Percentiles rank a stretch among this genome's conserved stretches.
phyloP scores from a whole-genome alignment of 2,329 filamentous ascomycete species.

The Fusarium succisae region DNA sequence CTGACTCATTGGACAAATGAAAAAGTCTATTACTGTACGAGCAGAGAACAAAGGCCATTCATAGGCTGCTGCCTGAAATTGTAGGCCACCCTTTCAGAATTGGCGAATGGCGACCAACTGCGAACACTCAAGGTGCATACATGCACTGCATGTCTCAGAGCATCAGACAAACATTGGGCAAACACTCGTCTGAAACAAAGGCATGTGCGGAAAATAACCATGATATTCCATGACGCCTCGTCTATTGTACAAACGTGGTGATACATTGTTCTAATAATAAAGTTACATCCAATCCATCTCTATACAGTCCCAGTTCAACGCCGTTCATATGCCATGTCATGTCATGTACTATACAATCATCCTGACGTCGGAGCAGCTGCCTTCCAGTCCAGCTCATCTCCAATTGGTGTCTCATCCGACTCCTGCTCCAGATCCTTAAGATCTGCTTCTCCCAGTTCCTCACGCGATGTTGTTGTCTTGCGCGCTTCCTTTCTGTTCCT shows the following conservation, averaged over 20 bases:
- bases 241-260: slow-evolving; percentile 26
- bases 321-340: not conserved
- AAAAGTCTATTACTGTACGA: not conserved
- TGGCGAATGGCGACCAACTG: not conserved
- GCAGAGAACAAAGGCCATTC: not conserved
- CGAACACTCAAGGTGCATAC: not conserved
- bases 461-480: slow-evolving; percentile 16
- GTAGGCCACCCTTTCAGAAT: not conserved
- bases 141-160: not conserved
- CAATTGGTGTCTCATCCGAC: slow-evolving; percentile 24
- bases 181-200: not conserved
- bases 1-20: not conserved
- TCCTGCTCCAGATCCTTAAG: slow-evolving; percentile 28
- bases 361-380: not conserved
- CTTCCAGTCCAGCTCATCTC: slow-evolving; percentile 20
- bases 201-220: not conserved
- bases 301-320: not conserved
- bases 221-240: not conserved
- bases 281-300: slow-evolving; percentile 18
- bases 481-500: slow-evolving; percentile 35
- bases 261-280: slow-evolving; percentile 26
- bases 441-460: slow-evolving; percentile 23
- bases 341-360: slow-evolving; percentile 17
- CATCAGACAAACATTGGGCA: not conserved
- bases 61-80: not conserved